Percentiles rank a stretch among this genome's conserved stretches.
Evolutionary conservation across 2,329 filamentous ascomycete genomes (phyloP).

Genomic region (Phialocephala sp.): DNA sequence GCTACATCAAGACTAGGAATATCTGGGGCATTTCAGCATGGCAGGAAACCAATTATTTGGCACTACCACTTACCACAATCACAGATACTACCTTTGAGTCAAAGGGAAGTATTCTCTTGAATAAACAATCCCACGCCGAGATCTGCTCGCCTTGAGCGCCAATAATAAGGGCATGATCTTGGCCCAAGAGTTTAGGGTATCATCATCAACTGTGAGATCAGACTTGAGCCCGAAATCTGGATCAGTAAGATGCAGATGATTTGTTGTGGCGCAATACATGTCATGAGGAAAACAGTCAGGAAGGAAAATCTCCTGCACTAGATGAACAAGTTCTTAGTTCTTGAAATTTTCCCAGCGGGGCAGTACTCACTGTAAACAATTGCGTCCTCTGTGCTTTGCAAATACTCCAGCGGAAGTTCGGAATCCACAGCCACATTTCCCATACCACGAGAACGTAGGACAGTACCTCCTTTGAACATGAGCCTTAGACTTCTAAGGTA

Average conservation of each 20-base stretch:
- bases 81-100: constrained; percentile 6
- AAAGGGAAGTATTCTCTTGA: background rate
- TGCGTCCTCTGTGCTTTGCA: constrained; percentile 14
- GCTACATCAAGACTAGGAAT: background rate
- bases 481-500: constrained; percentile 11
- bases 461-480: constrained; percentile 11
- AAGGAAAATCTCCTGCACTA: constrained; percentile 4
- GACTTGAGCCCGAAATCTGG: background rate
- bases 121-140: background rate
- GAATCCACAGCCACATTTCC: background rate
- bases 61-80: constrained; percentile 10
- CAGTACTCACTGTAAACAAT: constrained; percentile 13
- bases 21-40: background rate
- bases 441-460: background rate
- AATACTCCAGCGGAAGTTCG: background rate
- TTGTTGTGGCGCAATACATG: constrained; percentile 7
- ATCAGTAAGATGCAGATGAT: background rate
- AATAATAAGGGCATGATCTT: constrained; percentile 6
- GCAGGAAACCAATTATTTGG: background rate
- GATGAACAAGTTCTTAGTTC: background rate
- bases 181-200: background rate
- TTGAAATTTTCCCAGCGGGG: background rate
- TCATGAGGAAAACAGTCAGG: background rate
- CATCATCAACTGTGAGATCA: background rate
- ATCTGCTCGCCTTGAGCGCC: constrained; percentile 3